Conservation (phyloP, 306 rosid species). For the Sesbania bispinosa region DNA sequence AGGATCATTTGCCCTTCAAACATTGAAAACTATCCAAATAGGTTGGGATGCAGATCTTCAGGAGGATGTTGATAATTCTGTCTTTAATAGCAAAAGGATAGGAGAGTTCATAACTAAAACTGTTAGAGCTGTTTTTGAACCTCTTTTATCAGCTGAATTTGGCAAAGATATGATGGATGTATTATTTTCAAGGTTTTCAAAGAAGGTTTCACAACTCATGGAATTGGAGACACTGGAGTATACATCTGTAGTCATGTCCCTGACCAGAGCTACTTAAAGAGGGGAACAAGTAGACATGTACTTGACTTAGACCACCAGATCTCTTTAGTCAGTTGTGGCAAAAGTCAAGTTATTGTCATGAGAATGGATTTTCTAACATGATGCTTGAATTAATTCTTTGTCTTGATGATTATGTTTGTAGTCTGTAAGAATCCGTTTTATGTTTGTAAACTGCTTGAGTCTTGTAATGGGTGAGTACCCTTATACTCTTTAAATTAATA, state of each 20-base stretch:
- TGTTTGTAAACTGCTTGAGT: too few species aligned
- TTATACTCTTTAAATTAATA: too few species aligned
- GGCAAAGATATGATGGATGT: conserved; percentile 22
- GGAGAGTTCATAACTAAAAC: background rate
- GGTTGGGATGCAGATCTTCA: conserved; percentile 8
- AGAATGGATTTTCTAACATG: too few species aligned
- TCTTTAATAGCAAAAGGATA: background rate
- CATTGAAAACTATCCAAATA: background rate
- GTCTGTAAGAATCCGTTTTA: too few species aligned
- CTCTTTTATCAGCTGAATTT: background rate
- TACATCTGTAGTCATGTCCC: background rate
- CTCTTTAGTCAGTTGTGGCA: too few species aligned
- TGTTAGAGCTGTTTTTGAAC: background rate
- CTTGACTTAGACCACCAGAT: too few species aligned
- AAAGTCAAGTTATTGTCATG: too few species aligned
- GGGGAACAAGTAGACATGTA: background rate
- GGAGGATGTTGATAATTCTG: background rate
- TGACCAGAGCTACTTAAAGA: background rate
- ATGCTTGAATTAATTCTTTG: too few species aligned
- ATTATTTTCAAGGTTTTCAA: background rate
- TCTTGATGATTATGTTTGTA: too few species aligned
- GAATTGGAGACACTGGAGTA: background rate
- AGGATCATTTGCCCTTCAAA: conserved; percentile 31
- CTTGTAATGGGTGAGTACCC: too few species aligned
- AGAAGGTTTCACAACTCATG: background rate